Conservation (phyloP, 2,329 filamentous ascomycete species). For the Ceratocystis eucalypticola region DNA sequence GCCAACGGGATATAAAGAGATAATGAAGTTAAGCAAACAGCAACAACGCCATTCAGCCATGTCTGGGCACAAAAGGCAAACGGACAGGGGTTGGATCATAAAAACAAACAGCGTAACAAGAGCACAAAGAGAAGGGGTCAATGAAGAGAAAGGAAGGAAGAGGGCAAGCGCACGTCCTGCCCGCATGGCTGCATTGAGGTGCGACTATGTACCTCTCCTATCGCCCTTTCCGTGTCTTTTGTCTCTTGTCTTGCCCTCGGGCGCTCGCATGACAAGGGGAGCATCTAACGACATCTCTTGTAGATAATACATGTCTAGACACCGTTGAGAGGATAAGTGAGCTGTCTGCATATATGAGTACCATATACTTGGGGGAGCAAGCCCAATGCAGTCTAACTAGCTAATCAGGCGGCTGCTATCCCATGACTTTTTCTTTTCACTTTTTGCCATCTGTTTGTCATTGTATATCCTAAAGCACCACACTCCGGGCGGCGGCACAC, state of each 20-base stretch:
- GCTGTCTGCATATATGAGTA: not conserved
- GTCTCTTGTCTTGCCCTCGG: not conserved
- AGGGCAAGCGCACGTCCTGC: not conserved
- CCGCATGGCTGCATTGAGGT: not conserved
- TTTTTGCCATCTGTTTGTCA: not conserved
- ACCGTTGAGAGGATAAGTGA: not conserved
- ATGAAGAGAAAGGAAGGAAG: not conserved
- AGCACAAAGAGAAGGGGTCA: not conserved
- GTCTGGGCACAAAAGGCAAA: not conserved
- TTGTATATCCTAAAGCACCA: not conserved
- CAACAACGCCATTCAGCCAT: not conserved
- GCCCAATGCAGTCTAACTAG: not conserved
- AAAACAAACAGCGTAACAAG: conserved; percentile 1
- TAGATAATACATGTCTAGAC: not conserved
- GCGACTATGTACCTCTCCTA: not conserved
- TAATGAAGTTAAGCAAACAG: not conserved
- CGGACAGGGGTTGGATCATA: not conserved
- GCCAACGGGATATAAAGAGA: not conserved
- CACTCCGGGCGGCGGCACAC: not conserved
- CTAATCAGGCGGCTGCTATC: not conserved
- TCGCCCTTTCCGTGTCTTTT: not conserved
- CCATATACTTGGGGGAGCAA: not conserved
- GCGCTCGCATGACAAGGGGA: not conserved
- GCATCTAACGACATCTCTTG: not conserved
- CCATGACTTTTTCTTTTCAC: not conserved